These are phyloP conservation scores for Nicotiana obtusifolia DNA, from an alignment of 257 asterid genomes.

Conservation along the genomic window DNA sequence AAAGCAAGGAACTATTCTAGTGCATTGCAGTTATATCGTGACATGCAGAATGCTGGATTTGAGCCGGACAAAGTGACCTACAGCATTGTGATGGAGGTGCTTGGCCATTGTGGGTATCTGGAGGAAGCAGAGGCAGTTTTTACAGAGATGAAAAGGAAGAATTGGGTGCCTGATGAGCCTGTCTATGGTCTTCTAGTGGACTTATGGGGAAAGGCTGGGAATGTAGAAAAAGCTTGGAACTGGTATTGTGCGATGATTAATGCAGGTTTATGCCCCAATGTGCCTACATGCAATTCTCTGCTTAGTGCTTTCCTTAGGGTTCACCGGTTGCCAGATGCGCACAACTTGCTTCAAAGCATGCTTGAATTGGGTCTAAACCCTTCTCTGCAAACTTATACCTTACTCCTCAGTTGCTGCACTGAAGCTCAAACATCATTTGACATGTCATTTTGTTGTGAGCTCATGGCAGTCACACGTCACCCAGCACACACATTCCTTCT, in stretches of 20 bases:
- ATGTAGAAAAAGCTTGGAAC: constrained; percentile 80
- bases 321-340: constrained; percentile 76
- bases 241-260: constrained; percentile 86
- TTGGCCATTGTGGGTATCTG: constrained; percentile 88
- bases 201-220: constrained; percentile 89
- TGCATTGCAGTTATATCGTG: constrained; percentile 76
- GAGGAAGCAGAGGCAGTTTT: constrained; percentile 93
- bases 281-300: constrained; percentile 90
- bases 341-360: constrained; percentile 77
- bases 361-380: constrained; percentile 63
- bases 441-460: constrained; percentile 67
- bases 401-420: constrained; percentile 85
- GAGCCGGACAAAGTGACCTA: constrained; percentile 93
- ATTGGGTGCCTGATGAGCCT: constrained; percentile 98
- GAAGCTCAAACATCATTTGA: constrained; percentile 75
- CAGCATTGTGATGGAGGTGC: constrained; percentile 95
- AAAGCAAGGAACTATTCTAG: constrained; percentile 85
- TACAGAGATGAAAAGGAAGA: constrained; percentile 73
- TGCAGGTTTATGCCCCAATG: constrained; percentile 80
- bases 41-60: constrained; percentile 90
- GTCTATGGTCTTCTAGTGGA: constrained; percentile 91
- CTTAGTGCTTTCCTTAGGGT: constrained; percentile 92
- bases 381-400: constrained; percentile 82
- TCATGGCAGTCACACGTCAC: constrained; percentile 76
- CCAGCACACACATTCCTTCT: constrained; percentile 77